Evolutionary conservation across 805 yeast species (phyloP).

Genomic region (Vanderwaltozyma polyspora): DNA sequence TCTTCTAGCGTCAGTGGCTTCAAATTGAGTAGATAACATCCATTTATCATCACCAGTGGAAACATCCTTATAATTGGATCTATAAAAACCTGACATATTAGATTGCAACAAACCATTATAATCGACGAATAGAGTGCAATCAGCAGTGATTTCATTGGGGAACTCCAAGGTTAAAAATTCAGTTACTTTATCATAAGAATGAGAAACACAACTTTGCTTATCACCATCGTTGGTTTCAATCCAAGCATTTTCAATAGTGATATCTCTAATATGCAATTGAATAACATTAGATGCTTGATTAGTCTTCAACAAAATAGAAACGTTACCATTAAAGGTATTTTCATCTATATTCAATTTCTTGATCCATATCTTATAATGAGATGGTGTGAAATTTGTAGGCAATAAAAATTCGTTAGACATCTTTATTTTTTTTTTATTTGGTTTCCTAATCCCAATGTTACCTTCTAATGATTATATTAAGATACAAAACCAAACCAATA

Average conservation of each 20-base stretch:
- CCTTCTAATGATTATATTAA: too few species aligned
- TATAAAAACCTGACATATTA: slow-evolving; percentile 61
- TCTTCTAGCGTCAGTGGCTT: slow-evolving; percentile 66
- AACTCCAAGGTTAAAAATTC: slow-evolving; percentile 59
- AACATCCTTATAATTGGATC: slow-evolving; percentile 47
- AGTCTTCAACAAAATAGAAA: background rate
- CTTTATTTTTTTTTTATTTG: background rate
- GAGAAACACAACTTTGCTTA: slow-evolving; percentile 8
- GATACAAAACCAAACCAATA: too few species aligned
- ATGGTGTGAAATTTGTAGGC: slow-evolving; percentile 5
- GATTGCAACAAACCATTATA: slow-evolving; percentile 59
- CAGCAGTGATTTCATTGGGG: slow-evolving; percentile 28
- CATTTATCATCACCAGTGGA: slow-evolving; percentile 18
- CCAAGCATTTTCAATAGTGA: slow-evolving; percentile 26
- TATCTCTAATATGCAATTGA: slow-evolving; percentile 48
- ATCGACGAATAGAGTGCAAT: slow-evolving; percentile 32
- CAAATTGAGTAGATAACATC: slow-evolving; percentile 36
- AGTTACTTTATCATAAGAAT: slow-evolving; percentile 32
- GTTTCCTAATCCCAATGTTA: too few species aligned
- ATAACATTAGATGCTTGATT: slow-evolving; percentile 43
- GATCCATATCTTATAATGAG: slow-evolving; percentile 3
- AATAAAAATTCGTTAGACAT: slow-evolving; percentile 4
- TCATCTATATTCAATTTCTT: slow-evolving; percentile 1
- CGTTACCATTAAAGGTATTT: slow-evolving; percentile 3
- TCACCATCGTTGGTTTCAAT: background rate